Evolutionary conservation across 306 rosid genomes (phyloP).

Genomic region (Glycine latifolia): DNA sequence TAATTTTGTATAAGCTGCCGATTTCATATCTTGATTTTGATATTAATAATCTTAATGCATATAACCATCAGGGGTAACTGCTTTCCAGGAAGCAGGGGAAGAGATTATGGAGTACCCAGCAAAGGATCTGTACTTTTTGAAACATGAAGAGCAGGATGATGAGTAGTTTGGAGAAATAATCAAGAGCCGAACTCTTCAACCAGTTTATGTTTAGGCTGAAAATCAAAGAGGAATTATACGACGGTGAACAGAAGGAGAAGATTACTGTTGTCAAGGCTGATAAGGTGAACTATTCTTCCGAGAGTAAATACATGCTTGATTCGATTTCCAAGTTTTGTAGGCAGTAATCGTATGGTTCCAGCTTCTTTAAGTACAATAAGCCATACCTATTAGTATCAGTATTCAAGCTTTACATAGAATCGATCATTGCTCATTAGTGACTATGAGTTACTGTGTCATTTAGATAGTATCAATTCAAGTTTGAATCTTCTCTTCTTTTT

Average conservation of each 20-base stretch:
- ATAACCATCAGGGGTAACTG: no score
- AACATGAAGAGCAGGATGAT: slow-evolving; percentile 77
- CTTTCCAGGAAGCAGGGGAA: slow-evolving; percentile 94
- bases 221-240: slow-evolving; percentile 85
- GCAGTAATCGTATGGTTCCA: slow-evolving; percentile 45
- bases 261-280: slow-evolving; percentile 89
- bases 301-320: slow-evolving; percentile 76
- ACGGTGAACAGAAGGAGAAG: slow-evolving; percentile 92
- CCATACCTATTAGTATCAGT: slow-evolving; percentile 18
- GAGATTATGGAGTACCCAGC: slow-evolving; percentile 87
- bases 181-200: slow-evolving; percentile 67
- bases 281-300: slow-evolving; percentile 71
- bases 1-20: no score
- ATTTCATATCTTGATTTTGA: background rate
- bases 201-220: slow-evolving; percentile 80
- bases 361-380: background rate
- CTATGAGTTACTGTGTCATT: slow-evolving; percentile 12
- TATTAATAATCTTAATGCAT: no score
- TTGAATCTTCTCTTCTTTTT: background rate
- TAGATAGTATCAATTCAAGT: slow-evolving; percentile 10
- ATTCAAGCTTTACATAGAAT: slow-evolving; percentile 34
- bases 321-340: slow-evolving; percentile 62
- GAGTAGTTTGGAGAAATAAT: slow-evolving; percentile 70
- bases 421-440: background rate
- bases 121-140: slow-evolving; percentile 77